These are phyloP conservation scores for Salix purpurea DNA, from an alignment of 345 rosid genomes.

Conservation along the genomic window DNA sequence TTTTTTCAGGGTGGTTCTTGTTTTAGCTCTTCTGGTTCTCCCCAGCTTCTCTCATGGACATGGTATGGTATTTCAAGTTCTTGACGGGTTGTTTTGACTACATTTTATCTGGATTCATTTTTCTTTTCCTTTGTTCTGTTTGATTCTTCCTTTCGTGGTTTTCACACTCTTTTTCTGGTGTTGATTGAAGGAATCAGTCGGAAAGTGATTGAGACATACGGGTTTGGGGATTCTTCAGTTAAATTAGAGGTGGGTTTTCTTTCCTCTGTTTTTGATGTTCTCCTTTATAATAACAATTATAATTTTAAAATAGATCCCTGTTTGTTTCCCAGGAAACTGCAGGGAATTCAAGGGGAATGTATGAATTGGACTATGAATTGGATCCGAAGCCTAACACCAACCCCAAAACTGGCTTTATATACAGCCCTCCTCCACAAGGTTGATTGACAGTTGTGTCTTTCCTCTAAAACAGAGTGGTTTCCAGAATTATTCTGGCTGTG, in stretches of 20 bases:
- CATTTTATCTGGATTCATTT: not conserved
- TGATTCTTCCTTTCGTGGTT: not conserved
- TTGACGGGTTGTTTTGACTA: not conserved
- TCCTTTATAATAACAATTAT: not conserved
- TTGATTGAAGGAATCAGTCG: constrained; percentile 29
- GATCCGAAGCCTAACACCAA: constrained; percentile 45
- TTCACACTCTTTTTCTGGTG: not conserved
- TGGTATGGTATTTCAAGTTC: not conserved
- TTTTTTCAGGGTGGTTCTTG: constrained; percentile 21
- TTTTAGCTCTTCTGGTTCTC: constrained; percentile 34
- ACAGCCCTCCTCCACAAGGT: constrained; percentile 38
- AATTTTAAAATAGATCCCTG: not conserved
- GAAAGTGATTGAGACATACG: constrained; percentile 28
- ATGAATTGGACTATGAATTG: constrained; percentile 43
- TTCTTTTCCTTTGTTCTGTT: not conserved
- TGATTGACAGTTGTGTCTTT: not conserved
- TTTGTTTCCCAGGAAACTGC: constrained; percentile 30
- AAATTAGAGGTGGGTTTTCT: constrained; percentile 24
- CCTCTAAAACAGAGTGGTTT: not conserved
- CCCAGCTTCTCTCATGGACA: constrained; percentile 31
- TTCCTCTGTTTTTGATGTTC: not conserved
- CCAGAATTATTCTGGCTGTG: not conserved
- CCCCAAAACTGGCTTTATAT: constrained; percentile 37
- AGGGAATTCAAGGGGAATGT: constrained; percentile 30
- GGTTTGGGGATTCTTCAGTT: constrained; percentile 19